Conservation (phyloP, 768 basidiomycete genomes). For the Pleurotus salmoneostramineus region DNA sequence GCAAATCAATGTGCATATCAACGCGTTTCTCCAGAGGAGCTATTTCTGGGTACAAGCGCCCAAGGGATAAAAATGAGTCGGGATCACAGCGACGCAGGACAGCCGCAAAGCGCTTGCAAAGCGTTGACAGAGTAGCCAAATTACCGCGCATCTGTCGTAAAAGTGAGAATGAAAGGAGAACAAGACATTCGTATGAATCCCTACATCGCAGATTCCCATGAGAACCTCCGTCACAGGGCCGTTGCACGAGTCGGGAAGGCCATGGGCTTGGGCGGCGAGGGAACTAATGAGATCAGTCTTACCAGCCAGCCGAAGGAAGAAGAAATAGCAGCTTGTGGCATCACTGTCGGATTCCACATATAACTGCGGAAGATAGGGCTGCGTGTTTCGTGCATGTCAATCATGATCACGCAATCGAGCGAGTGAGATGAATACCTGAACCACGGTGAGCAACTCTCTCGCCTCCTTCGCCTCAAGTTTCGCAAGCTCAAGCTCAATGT, state of each 20-base stretch:
- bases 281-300: constrained; percentile 87
- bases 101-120: constrained; percentile 89
- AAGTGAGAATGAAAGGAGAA: not conserved
- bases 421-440: constrained; percentile 53
- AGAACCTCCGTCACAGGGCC: constrained; percentile 78
- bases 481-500: constrained; percentile 85
- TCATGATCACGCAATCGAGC: not conserved
- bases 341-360: constrained; percentile 90
- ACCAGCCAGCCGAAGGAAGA: constrained; percentile 85
- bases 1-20: constrained; percentile 84
- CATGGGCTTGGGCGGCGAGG: constrained; percentile 79
- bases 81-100: constrained; percentile 79
- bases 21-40: constrained; percentile 87
- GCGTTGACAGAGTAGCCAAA: constrained; percentile 71
- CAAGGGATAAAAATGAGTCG: constrained; percentile 81
- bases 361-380: constrained; percentile 90
- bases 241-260: constrained; percentile 81
- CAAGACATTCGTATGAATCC: constrained; percentile 11
- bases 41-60: constrained; percentile 80
- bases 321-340: constrained; percentile 84
- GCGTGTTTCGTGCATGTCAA: constrained; percentile 5
- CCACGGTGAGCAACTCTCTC: constrained; percentile 72
- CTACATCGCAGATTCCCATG: constrained; percentile 92
- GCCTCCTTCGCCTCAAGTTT: constrained; percentile 83
- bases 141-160: constrained; percentile 71